Evolutionary conservation across 2,329 filamentous ascomycete species (phyloP), one percentile per base, ranked within the genome.

Genomic region (Westerdykella sp.): DNA sequence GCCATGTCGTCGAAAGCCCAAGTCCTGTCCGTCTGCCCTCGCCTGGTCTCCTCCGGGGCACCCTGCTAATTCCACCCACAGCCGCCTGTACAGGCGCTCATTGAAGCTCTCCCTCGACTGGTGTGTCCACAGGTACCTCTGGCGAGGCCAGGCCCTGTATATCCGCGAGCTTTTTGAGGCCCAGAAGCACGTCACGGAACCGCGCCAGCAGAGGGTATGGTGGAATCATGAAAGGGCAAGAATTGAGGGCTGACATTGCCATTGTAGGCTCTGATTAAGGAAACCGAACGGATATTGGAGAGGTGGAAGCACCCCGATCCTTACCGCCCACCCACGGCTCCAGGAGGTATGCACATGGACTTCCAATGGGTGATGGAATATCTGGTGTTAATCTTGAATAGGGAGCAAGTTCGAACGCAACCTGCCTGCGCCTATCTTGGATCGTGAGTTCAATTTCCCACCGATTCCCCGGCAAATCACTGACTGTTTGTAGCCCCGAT

Each of bases 221-320:
- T 39, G 37, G 15, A 9, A 35, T 35, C 32, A 35, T 12, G 32
- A 10, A 35, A 9, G 25, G 25, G 25, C 4, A 28, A 32, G 42
- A 36, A 41, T 35, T 35, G 18, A 44, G 34, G 11, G 40, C 60
- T 65, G 48, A 65, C 43, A 22, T 45, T 51, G 34, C 34, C 25
- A n/a, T 28, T 32, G 39, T 53, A 98, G 93, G 81, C 81, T 39
- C 70, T 98, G 45, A 77, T 97, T 53, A 80, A 82, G 49, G 89
- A 96, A 72, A 91, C 93, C 4, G 90, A 97, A 69, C 84, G 84
- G 56, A 67, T 96, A 46, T 73, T 98, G 50, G 81, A 93, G 61
- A 86, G 84, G 69, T 98, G 91, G 91, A 97, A 97, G 73, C 93
- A 98, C 64, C 93, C 93, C 3, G 93, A 98, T 67, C 90, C 93